Conservation (phyloP, 805 yeast species). For the Metschnikowia dekortorum region DNA sequence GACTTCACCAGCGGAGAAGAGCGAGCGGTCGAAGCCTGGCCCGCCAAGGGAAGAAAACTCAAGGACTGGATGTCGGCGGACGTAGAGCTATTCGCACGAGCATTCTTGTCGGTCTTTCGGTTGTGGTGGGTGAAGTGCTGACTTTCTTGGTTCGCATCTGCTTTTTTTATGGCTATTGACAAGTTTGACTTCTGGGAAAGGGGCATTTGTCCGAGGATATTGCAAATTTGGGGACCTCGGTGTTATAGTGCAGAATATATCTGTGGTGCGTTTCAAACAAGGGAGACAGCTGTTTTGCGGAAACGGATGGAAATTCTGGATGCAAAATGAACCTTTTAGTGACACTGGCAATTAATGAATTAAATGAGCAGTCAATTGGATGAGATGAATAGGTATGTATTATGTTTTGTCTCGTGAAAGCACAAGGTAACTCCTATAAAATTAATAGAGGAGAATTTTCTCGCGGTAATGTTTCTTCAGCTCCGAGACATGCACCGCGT, state of each 20-base stretch:
- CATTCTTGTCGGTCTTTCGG: conserved; percentile 6
- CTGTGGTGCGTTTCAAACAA: conserved; percentile 3
- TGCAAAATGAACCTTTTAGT: not conserved
- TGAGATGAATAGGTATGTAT: not conserved
- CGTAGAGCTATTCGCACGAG: conserved; percentile 9
- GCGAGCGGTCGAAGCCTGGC: conserved; percentile 20
- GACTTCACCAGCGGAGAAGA: conserved; percentile 31
- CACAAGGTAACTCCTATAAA: not conserved
- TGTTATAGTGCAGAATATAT: conserved; percentile 1
- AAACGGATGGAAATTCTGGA: not conserved
- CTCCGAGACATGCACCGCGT: not conserved
- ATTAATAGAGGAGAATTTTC: conserved; percentile 2
- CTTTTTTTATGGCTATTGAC: conserved; percentile 42
- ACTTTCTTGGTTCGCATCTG: conserved; percentile 26
- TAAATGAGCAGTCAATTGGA: not conserved
- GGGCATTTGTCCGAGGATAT: conserved; percentile 16
- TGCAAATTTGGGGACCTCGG: not conserved
- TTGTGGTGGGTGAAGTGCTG: conserved; percentile 13
- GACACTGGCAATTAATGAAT: not conserved
- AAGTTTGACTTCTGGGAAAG: conserved; percentile 34
- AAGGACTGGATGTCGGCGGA: conserved; percentile 11
- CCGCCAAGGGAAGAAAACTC: conserved; percentile 13
- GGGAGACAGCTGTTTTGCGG: not conserved
- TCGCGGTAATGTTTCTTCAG: conserved; percentile 4
- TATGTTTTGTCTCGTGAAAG: not conserved